Percentiles rank a stretch among this genome's conserved stretches.
phyloP scores from a whole-genome alignment of 108 stramenopile genomes.

The Aurantiochytrium sp. region DNA sequence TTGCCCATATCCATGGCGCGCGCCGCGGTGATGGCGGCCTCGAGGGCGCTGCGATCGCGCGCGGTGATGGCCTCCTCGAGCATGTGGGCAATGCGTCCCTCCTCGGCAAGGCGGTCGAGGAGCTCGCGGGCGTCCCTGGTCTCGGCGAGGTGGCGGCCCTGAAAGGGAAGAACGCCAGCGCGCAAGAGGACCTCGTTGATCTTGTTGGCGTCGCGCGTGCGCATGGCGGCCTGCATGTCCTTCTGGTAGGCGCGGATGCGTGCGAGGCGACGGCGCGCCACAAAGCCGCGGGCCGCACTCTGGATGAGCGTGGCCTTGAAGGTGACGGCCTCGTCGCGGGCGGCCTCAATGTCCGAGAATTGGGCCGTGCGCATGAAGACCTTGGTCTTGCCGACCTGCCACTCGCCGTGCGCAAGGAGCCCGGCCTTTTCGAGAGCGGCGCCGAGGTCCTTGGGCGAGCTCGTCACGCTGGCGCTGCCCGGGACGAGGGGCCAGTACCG shows the following conservation, averaged over 20 bases:
- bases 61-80: conserved; percentile 39
- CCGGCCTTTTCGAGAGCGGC: conserved; percentile 31
- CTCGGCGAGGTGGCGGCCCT: conserved; percentile 38
- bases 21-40: conserved; percentile 38
- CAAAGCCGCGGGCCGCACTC: conserved; percentile 23
- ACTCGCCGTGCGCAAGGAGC: conserved; percentile 39
- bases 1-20: neutral
- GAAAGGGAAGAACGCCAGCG: conserved; percentile 37
- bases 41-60: conserved; percentile 37
- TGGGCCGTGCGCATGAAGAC: conserved; percentile 60
- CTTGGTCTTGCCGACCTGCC: conserved; percentile 53
- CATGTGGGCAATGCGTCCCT: conserved; percentile 29
- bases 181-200: conserved; percentile 27
- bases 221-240: conserved; percentile 43
- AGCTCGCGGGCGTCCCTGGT: conserved; percentile 43
- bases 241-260: conserved; percentile 35
- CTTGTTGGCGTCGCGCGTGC: conserved; percentile 31
- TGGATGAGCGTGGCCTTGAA: conserved; percentile 27
- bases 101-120: conserved; percentile 42
- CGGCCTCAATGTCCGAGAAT: conserved; percentile 46
- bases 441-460: conserved; percentile 44
- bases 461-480: neutral
- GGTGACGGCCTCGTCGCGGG: conserved; percentile 48
- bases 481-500: conserved; percentile 44
- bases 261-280: neutral